Conservation (phyloP, 768 basidiomycete species). For the Termitomyces sp. region DNA sequence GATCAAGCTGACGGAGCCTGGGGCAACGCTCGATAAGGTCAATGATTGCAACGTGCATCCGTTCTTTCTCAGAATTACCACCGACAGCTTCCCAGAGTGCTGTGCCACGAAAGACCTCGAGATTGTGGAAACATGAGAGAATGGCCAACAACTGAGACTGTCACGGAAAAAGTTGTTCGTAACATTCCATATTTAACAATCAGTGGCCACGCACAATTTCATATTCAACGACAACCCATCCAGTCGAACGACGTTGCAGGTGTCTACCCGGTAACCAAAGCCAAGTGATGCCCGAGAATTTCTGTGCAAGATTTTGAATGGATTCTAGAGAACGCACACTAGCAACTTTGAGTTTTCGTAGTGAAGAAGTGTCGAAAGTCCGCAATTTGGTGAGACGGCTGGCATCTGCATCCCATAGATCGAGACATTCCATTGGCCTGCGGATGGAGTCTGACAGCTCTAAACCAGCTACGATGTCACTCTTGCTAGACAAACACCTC, state of each 20-base stretch:
- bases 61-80: conserved; percentile 19
- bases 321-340: conserved; percentile 22
- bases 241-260: conserved; percentile 8
- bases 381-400: conserved; percentile 23
- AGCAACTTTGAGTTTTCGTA: conserved; percentile 29
- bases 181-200: neutral
- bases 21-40: conserved; percentile 34
- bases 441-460: conserved; percentile 15
- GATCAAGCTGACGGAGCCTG: conserved; percentile 36
- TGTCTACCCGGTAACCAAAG: conserved; percentile 29
- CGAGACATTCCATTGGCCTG: conserved; percentile 30
- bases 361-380: conserved; percentile 21
- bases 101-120: conserved; percentile 38
- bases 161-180: neutral
- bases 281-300: conserved; percentile 35
- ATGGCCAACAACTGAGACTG: conserved; percentile 36
- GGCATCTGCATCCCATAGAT: conserved; percentile 24
- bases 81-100: conserved; percentile 37
- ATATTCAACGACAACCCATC: conserved; percentile 12
- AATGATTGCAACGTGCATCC: conserved; percentile 37
- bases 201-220: conserved; percentile 18
- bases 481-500: conserved; percentile 28
- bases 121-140: conserved; percentile 33
- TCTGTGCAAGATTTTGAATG: conserved; percentile 26
- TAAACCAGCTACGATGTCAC: conserved; percentile 29